These are phyloP conservation scores for Diaporthe sp. DNA, from an alignment of 2,329 filamentous ascomycete species.

Conservation along the genomic window DNA sequence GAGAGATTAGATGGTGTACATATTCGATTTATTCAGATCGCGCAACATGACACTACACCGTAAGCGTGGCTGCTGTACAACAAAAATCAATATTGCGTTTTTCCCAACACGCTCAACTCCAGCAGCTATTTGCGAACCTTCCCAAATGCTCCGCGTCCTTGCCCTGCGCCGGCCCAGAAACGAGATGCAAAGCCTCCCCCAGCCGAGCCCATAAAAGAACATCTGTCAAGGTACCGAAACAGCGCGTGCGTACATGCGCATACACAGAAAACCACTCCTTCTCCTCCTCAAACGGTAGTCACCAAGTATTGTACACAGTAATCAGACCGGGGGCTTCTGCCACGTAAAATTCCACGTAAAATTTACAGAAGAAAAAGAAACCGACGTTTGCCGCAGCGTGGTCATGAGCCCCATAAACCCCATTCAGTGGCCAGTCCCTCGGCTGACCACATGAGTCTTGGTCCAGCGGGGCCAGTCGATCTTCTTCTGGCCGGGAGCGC, in stretches of 20 bases:
- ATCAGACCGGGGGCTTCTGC: background rate
- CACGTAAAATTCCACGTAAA: background rate
- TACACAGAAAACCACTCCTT: background rate
- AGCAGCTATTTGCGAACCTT: background rate
- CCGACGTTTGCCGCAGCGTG: no score
- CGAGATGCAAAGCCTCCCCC: background rate
- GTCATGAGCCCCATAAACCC: background rate
- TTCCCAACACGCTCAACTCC: conserved; percentile 6
- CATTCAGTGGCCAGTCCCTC: conserved; percentile 30
- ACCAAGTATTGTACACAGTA: background rate
- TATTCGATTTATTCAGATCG: background rate
- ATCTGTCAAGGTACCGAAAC: background rate
- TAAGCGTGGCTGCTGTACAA: background rate
- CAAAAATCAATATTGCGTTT: background rate
- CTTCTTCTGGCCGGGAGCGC: conserved; percentile 33
- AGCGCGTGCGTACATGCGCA: background rate
- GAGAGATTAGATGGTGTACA: background rate
- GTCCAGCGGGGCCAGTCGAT: conserved; percentile 28
- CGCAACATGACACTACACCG: background rate
- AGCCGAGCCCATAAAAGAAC: background rate
- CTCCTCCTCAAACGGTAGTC: no score
- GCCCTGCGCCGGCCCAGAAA: conserved; percentile 24
- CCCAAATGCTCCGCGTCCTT: background rate
- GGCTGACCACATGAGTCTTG: background rate
- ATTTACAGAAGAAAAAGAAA: conserved; percentile 7